These are phyloP conservation scores for Epicoccum sorghinum DNA, from an alignment of 2,329 filamentous ascomycete genomes.

Conservation along the genomic window DNA sequence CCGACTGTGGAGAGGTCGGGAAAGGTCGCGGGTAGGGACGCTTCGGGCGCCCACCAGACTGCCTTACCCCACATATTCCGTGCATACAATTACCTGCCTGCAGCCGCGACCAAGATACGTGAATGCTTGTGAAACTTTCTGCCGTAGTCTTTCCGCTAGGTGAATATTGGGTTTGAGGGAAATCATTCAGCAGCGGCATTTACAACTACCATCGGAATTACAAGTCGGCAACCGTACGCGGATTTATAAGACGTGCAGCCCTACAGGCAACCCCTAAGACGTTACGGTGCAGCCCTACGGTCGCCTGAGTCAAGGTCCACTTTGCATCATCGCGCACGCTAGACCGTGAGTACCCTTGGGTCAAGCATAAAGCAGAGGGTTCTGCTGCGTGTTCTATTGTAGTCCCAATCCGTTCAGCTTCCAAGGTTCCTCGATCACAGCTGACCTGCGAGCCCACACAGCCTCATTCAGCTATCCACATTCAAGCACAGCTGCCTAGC, in stretches of 20 bases:
- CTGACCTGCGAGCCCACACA: slow-evolving; percentile 1
- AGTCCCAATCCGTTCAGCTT: background rate
- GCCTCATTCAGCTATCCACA: slow-evolving; percentile 1
- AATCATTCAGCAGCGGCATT: background rate
- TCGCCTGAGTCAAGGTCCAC: background rate
- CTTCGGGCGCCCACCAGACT: slow-evolving; percentile 1
- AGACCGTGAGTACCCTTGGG: slow-evolving; percentile 2
- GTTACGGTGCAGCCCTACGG: slow-evolving; percentile 6
- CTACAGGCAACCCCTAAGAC: too few species aligned
- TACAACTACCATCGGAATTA: too few species aligned
- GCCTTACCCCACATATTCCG: slow-evolving; percentile 12
- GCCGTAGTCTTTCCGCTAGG: slow-evolving; percentile 1
- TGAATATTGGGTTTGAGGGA: background rate
- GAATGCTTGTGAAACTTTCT: slow-evolving; percentile 1
- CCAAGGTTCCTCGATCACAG: background rate
- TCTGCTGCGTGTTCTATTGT: background rate
- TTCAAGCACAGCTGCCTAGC: slow-evolving; percentile 4
- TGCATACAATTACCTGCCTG: slow-evolving; percentile 3
- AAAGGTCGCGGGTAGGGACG: background rate
- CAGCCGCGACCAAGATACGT: background rate
- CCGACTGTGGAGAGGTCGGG: background rate
- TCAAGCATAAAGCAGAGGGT: slow-evolving; percentile 5
- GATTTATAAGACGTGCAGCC: slow-evolving; percentile 1
- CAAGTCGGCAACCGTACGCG: background rate
- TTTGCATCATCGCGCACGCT: slow-evolving; percentile 12